Percentiles rank a stretch among this genome's conserved stretches.
Evolutionary conservation across 441 rosid species (phyloP).

Genomic region (Viola pubescens): DNA sequence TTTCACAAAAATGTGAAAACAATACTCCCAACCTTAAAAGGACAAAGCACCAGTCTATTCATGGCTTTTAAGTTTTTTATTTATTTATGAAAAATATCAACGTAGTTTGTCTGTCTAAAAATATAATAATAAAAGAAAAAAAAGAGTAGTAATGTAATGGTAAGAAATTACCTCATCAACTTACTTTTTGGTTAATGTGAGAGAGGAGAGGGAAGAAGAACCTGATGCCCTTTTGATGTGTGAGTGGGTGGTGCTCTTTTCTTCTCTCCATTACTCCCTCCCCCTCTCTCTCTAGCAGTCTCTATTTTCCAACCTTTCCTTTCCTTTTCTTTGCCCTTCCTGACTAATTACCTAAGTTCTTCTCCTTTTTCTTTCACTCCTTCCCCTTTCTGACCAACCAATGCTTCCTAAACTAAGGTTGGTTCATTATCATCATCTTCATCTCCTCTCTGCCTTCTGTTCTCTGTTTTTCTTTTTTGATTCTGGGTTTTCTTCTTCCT

Average conservation of each 20-base stretch:
- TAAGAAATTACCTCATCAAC: background rate
- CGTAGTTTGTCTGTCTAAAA: no score
- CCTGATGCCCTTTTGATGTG: constrained; percentile 78
- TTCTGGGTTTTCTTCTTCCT: background rate
- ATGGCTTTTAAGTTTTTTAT: no score
- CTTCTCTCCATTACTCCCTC: constrained; percentile 17
- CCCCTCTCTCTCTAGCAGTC: constrained; percentile 15
- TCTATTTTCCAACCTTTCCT: constrained; percentile 5
- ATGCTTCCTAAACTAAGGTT: background rate
- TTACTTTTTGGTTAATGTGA: constrained; percentile 18
- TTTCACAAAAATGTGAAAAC: no score
- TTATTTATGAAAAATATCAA: no score
- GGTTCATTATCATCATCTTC: background rate
- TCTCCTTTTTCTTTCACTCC: background rate
- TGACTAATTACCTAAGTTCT: no score
- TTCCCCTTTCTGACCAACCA: constrained; percentile 14
- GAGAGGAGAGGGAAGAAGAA: constrained; percentile 28
- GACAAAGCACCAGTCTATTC: no score
- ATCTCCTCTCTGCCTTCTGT: background rate
- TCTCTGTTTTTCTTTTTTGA: background rate
- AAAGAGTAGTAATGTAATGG: no score
- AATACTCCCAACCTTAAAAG: no score
- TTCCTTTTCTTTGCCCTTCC: constrained; percentile 9
- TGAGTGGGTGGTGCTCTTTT: constrained; percentile 67
- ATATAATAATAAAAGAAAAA: no score